Conservation (phyloP, 106 monocot species). For the Dioscorea dumetorum region DNA sequence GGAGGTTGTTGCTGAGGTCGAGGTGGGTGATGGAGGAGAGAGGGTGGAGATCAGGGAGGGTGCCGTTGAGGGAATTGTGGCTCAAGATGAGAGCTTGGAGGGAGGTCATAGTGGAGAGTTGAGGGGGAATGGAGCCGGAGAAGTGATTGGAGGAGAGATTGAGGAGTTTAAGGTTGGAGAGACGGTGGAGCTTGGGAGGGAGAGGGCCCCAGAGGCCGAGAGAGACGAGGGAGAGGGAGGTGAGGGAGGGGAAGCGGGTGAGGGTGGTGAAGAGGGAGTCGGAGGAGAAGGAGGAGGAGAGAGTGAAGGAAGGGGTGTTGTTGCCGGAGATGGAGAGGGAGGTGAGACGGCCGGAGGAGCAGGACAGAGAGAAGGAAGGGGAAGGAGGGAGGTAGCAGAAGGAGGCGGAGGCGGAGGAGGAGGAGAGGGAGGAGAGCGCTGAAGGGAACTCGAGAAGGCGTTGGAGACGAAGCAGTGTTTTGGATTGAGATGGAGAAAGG, state of each 20-base stretch:
- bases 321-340: slow-evolving; percentile 41
- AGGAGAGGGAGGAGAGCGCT: slow-evolving; percentile 21
- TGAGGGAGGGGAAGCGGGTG: slow-evolving; percentile 41
- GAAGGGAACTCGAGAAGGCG: slow-evolving; percentile 55
- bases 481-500: slow-evolving; percentile 52
- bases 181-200: slow-evolving; percentile 31
- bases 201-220: slow-evolving; percentile 81
- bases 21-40: slow-evolving; percentile 30
- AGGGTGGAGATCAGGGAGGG: slow-evolving; percentile 41
- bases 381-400: slow-evolving; percentile 62
- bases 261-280: slow-evolving; percentile 75
- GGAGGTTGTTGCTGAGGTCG: slow-evolving; percentile 39
- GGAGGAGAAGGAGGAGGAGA: slow-evolving; percentile 55
- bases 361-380: slow-evolving; percentile 43
- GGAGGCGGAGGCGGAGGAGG: slow-evolving; percentile 14
- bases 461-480: slow-evolving; percentile 42
- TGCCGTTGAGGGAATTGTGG: slow-evolving; percentile 36
- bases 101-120: slow-evolving; percentile 19
- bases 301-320: slow-evolving; percentile 11
- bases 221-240: slow-evolving; percentile 54
- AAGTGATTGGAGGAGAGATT: slow-evolving; percentile 71
- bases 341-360: slow-evolving; percentile 38
- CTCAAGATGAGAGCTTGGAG: slow-evolving; percentile 32
- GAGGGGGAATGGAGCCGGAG: slow-evolving; percentile 34
- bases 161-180: slow-evolving; percentile 35